Conservation (phyloP, 2,329 filamentous ascomycete species). For the Hypoxylon sp. region DNA sequence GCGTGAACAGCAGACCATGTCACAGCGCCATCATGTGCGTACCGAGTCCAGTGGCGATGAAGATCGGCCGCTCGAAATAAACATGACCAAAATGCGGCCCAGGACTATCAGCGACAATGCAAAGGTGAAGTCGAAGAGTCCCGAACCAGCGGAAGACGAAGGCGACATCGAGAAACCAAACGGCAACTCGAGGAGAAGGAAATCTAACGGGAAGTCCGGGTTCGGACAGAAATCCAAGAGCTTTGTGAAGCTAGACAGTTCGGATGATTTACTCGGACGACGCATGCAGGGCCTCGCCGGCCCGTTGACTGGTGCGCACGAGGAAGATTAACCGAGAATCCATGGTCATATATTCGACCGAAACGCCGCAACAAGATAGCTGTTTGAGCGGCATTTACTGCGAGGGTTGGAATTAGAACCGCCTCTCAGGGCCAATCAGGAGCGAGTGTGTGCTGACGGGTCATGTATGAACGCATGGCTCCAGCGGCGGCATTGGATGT, state of each 20-base stretch:
- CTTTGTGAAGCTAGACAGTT: slow-evolving; percentile 67
- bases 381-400: neutral
- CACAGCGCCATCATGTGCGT: slow-evolving; percentile 60
- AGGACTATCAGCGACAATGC: slow-evolving; percentile 49
- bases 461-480: neutral
- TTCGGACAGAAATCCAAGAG: slow-evolving; percentile 57
- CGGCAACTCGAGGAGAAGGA: slow-evolving; percentile 44
- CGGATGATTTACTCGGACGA: slow-evolving; percentile 68
- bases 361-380: neutral
- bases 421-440: neutral
- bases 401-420: neutral
- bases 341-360: neutral
- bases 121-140: slow-evolving; percentile 36
- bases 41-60: slow-evolving; percentile 81
- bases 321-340: slow-evolving; percentile 48
- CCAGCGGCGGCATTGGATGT: neutral
- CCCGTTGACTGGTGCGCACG: slow-evolving; percentile 63
- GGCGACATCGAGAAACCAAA: slow-evolving; percentile 39
- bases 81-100: slow-evolving; percentile 64
- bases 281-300: slow-evolving; percentile 70
- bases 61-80: slow-evolving; percentile 85
- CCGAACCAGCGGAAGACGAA: slow-evolving; percentile 40
- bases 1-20: slow-evolving; percentile 42
- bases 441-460: neutral
- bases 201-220: slow-evolving; percentile 44